Percentiles rank a stretch among this genome's conserved stretches.
These are phyloP conservation scores for Acer campestre DNA, from an alignment of 345 rosid genomes.

Conservation along the genomic window DNA sequence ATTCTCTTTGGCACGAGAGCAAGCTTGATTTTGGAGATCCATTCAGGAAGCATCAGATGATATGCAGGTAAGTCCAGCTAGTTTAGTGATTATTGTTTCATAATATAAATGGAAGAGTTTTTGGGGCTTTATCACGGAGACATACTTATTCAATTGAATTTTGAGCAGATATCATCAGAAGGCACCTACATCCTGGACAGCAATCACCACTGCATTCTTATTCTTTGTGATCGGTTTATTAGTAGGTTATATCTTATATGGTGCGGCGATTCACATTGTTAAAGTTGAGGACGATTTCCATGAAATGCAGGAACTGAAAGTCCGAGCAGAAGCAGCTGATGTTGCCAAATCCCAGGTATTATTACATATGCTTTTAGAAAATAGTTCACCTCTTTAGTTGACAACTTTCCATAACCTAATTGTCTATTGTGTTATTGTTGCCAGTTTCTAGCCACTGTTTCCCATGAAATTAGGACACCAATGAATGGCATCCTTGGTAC, in stretches of 20 bases:
- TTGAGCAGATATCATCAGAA: constrained; percentile 75
- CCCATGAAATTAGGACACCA: constrained; percentile 98
- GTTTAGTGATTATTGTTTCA: neutral
- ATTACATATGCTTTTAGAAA: neutral
- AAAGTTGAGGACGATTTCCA: constrained; percentile 89
- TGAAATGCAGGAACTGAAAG: constrained; percentile 83
- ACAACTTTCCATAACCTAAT: neutral
- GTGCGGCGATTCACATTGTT: constrained; percentile 79
- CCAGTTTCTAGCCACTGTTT: constrained; percentile 96
- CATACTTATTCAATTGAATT: constrained; percentile 16
- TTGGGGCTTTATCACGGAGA: constrained; percentile 7
- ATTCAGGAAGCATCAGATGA: constrained; percentile 89
- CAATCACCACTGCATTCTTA: constrained; percentile 65
- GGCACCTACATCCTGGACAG: constrained; percentile 75
- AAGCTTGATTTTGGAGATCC: constrained; percentile 97
- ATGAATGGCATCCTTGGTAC: constrained; percentile 99
- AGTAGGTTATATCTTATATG: constrained; percentile 78
- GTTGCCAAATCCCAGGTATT: constrained; percentile 91
- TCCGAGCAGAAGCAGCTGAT: constrained; percentile 96
- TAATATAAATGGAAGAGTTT: constrained; percentile 4
- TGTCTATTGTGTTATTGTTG: constrained; percentile 21
- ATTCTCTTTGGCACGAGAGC: constrained; percentile 74
- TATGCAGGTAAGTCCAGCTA: constrained; percentile 66
- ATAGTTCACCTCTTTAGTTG: neutral
- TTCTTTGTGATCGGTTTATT: constrained; percentile 78